Evolutionary conservation across 805 yeast genomes (phyloP), one percentile per base, ranked within the genome.

Genomic region (Metschnikowia aberdeeniae): DNA sequence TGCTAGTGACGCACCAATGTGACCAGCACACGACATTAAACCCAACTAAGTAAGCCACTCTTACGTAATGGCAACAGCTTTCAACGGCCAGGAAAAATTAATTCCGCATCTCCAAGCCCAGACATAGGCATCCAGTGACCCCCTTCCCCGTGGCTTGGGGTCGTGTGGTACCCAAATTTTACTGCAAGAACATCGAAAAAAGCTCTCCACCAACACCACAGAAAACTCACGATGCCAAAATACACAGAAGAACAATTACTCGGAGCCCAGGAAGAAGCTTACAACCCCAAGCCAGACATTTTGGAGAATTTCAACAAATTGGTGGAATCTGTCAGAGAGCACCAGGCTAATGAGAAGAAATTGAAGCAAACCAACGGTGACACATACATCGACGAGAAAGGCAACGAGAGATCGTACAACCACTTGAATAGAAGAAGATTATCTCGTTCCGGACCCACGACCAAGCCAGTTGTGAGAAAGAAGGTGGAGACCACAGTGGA

Each of bases 241-340:
- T 86, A 84, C 70, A 81, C 89, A 36, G 84, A 81, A 62, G 87
- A 84, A 64, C 82, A 84, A 68, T 76, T 86, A 62, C 64, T 80
- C 34, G 76, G 72, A 45, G 71, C 73, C 59, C 79, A 81, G 57
- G 76, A 76, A 36, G 71, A 71, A 43, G 87, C 83, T 13, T 68
- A 75, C 51, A 70, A 77, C 42, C 82, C 89, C 34, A 78, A 76
- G 49, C 81, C 82, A 32, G 78, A 78, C 34, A 86, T 83, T 54
- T 75, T 84, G 57, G 76, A 71, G 30, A 81, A 81, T 42, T 86
- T 86, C 70, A 76, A 77, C 56, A 73, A 77, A 50, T 72, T 84
- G 67, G 77, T 85, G 52, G 88, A 81, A 54, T 78, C 77, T 48
- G 88, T 84, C 51, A 76, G 77, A 53, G 84, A 76, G 70, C 62